A percentile compares a stretch with the other conserved stretches of the same genome.
phyloP scores from a whole-genome alignment of 192 early-diverging fungal genomes.

The Dimargaris verticillata region DNA sequence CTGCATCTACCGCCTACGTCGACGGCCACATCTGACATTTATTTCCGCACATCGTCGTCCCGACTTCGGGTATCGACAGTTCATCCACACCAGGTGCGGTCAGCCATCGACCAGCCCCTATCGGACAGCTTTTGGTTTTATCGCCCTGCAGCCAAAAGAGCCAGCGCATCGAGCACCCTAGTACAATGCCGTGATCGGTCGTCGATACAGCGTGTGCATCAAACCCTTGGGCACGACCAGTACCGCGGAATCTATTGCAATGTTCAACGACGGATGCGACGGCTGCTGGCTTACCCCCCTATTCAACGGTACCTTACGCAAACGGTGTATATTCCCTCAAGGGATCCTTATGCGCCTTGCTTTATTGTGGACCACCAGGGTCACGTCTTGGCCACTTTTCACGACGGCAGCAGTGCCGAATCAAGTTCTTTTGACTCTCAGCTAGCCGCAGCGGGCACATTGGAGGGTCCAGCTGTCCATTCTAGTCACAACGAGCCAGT shows the following conservation, averaged over 20 bases:
- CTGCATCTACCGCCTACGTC: too few species aligned
- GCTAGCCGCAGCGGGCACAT: not conserved
- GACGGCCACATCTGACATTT: too few species aligned
- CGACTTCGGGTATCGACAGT: too few species aligned
- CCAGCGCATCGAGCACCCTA: too few species aligned
- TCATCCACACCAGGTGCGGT: too few species aligned
- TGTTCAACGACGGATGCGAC: constrained; percentile 1
- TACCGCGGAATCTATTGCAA: not conserved
- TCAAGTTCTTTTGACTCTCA: not conserved
- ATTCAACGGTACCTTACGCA: not conserved
- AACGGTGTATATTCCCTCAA: not conserved
- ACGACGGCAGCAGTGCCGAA: not conserved
- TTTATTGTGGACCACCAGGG: constrained; percentile 6
- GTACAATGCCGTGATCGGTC: too few species aligned
- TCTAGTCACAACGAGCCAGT: not conserved
- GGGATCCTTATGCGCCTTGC: not conserved
- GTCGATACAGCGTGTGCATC: too few species aligned
- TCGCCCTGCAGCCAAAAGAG: too few species aligned
- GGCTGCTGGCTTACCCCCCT: not conserved
- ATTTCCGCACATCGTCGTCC: too few species aligned
- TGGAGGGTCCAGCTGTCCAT: not conserved
- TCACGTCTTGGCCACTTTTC: not conserved
- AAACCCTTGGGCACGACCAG: too few species aligned
- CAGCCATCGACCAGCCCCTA: too few species aligned
- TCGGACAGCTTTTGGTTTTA: too few species aligned